A percentile compares a stretch with the other conserved stretches of the same genome.
Evolutionary conservation across 2,329 filamentous ascomycete genomes (phyloP).

Genomic region (Cytospora chrysosperma): DNA sequence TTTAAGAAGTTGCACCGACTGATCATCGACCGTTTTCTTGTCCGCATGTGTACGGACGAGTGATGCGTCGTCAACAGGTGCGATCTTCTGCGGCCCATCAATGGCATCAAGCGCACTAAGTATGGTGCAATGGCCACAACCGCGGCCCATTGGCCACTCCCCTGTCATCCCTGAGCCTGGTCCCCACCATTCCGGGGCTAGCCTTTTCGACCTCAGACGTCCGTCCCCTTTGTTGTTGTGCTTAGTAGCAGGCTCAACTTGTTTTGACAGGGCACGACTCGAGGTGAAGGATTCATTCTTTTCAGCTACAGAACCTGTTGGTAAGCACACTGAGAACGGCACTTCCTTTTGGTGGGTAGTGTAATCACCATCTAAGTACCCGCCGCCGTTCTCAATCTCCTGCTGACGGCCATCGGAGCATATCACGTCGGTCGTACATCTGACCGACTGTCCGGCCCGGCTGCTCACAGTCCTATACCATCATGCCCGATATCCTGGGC

Average conservation of each 20-base stretch:
- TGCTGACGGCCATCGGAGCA: background rate
- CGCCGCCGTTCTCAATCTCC: background rate
- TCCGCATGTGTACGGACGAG: background rate
- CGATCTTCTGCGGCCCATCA: background rate
- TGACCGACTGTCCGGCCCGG: background rate
- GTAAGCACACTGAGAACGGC: too few species aligned
- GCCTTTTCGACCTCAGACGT: background rate
- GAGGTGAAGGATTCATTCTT: background rate
- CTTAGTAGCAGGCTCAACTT: background rate
- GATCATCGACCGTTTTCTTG: background rate
- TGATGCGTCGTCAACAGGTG: slow-evolving; percentile 4
- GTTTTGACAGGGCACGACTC: background rate
- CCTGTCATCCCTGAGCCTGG: background rate
- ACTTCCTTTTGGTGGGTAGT: background rate
- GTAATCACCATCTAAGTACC: background rate
- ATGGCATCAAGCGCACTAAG: slow-evolving; percentile 18
- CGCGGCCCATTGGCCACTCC: background rate
- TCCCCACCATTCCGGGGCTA: slow-evolving; percentile 8
- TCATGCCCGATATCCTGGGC: background rate
- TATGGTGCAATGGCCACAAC: slow-evolving; percentile 11
- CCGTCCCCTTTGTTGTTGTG: background rate
- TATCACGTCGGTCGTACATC: background rate
- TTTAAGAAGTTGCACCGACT: background rate
- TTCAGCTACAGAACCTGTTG: background rate
- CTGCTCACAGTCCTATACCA: background rate